Evolutionary conservation across 208 protist species (phyloP).

Genomic region (Phytomonas sp.): DNA sequence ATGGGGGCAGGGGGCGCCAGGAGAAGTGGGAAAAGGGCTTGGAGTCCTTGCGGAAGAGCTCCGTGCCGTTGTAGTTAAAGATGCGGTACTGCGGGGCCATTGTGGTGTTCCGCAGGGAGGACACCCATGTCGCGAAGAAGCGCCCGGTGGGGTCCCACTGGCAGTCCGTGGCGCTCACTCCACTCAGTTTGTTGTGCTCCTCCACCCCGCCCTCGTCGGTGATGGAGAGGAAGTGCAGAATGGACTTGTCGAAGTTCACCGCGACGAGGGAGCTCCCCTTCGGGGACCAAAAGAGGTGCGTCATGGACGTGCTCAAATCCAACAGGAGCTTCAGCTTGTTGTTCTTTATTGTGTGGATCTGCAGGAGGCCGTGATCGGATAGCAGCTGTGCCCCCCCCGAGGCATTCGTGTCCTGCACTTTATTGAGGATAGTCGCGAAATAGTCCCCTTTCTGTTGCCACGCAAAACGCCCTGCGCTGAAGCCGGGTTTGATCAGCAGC

Average conservation of each 20-base stretch:
- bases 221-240: constrained; percentile 76
- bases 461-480: constrained; percentile 68
- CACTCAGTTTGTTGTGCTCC: constrained; percentile 55
- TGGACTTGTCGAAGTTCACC: constrained; percentile 76
- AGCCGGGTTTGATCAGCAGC: constrained; percentile 58
- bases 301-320: constrained; percentile 48
- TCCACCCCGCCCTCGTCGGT: constrained; percentile 53
- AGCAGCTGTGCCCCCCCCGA: constrained; percentile 23
- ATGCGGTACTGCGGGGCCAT: constrained; percentile 75
- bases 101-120: constrained; percentile 42
- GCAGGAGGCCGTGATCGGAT: constrained; percentile 54
- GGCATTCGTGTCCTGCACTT: constrained; percentile 13
- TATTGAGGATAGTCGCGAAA: constrained; percentile 70
- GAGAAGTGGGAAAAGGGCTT: constrained; percentile 77
- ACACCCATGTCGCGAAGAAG: constrained; percentile 81
- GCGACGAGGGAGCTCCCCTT: constrained; percentile 56
- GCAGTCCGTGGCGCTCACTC: constrained; percentile 50
- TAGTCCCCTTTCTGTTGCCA: constrained; percentile 81
- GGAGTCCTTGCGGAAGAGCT: constrained; percentile 53
- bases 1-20: constrained; percentile 80
- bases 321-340: constrained; percentile 69
- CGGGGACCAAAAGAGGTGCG: constrained; percentile 80
- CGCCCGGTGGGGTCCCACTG: constrained; percentile 89
- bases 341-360: constrained; percentile 70
- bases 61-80: constrained; percentile 68